Base-by-base conservation (phyloP, 345 rosid species). In the Aurinia saxatilis region DNA sequence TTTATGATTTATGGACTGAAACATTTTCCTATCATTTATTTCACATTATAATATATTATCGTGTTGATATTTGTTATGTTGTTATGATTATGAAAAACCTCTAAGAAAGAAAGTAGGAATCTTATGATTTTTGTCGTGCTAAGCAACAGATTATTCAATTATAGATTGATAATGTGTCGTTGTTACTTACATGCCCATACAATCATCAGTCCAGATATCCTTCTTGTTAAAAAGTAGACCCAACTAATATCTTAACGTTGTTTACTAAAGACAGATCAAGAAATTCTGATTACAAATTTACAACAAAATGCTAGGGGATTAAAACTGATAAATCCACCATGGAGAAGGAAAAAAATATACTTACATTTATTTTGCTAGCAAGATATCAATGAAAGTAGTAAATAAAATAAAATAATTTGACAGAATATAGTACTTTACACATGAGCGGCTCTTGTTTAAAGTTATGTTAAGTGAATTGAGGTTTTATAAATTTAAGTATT, bases 1-100 rank as follows among this genome's bases (percentile, higher is more conserved):
- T 49, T 62, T 62, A 47, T 16, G 35, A 60, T 30, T 36, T 34
- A 46, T 36, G 12, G 23, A 8, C 35, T 14, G 1, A 21, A 41
- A 10, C 36, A 15, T 14, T 60, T 27, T 35, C 37, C 7, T 37
- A 39, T 29, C 14, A 38, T 29, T 31, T 29, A 18, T 29, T 41
- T 30, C 52, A 54, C 38, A 54, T 46, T 63, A 48, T 31, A 18
- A 6, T 15, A 63, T 48, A 48, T 49, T 47, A 70, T 62, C 57
- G 7, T 30, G 14, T 39, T 36, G 6, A 31, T 19, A 16, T 35
- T 21, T 21, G 25, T 21, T 21, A 21, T 21, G 25, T 37, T 46
- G 48, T 46, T 70, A 54, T 52, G 49, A 61, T 18, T 51, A 33
- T 11, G 27, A 40, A 40, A 21, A 4, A 2, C 56, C 10, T 50